Percentiles rank a stretch among this genome's conserved stretches.
Evolutionary conservation across 139 green algal species (phyloP).

Genomic region (Ettlia oleoabundans): DNA sequence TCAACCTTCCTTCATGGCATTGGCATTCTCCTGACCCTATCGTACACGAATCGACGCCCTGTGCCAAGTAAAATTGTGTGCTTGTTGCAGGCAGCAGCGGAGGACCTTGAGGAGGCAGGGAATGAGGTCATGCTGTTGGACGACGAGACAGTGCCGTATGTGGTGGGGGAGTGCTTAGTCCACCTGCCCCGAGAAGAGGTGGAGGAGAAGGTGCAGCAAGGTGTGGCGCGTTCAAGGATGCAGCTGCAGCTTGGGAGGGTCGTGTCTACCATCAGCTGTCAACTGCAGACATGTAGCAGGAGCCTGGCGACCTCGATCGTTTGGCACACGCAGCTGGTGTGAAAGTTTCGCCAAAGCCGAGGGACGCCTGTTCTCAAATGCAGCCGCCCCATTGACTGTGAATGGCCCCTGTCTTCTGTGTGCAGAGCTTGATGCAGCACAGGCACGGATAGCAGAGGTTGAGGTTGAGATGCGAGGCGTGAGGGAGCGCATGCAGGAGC

Average conservation of each 20-base stretch:
- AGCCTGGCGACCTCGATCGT: no score
- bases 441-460: slow-evolving; percentile 39
- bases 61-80: no score
- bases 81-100: slow-evolving; percentile 51
- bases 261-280: no score
- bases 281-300: no score
- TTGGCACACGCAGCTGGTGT: no score
- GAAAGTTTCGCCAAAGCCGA: no score
- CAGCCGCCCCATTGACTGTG: no score
- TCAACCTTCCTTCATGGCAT: not conserved
- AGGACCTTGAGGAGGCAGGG: slow-evolving; percentile 80
- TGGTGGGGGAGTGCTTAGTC: slow-evolving; percentile 75
- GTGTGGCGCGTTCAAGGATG: no score
- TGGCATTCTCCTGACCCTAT: not conserved
- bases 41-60: no score
- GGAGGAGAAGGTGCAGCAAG: slow-evolving; percentile 60
- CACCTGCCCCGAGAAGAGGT: slow-evolving; percentile 58
- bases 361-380: no score
- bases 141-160: slow-evolving; percentile 69
- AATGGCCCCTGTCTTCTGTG: no score
- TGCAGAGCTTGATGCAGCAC: slow-evolving; percentile 39
- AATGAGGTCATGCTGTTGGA: slow-evolving; percentile 87
- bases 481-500: slow-evolving; percentile 55
- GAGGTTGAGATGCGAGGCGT: slow-evolving; percentile 58
- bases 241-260: no score